A percentile compares a stretch with the other conserved stretches of the same genome.
These are phyloP conservation scores for Basipetospora chlamydospora DNA, from an alignment of 2,329 filamentous ascomycete genomes.

Conservation along the genomic window DNA sequence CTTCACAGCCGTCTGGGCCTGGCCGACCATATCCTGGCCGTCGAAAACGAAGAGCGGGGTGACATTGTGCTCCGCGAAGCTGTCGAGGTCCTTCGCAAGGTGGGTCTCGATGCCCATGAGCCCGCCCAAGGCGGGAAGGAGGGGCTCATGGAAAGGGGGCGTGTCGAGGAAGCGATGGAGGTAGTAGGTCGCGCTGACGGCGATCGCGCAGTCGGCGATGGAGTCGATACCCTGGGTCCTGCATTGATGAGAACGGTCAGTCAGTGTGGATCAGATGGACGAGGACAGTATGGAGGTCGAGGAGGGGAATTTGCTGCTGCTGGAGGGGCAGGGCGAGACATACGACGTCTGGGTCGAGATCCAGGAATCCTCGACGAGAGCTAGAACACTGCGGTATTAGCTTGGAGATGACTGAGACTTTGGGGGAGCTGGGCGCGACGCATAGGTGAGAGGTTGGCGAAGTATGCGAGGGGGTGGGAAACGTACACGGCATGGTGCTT, in stretches of 20 bases:
- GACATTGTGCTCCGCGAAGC: conserved; percentile 55
- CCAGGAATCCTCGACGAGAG: conserved; percentile 24
- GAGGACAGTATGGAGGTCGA: too few relatives aligned
- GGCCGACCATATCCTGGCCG: conserved; percentile 65
- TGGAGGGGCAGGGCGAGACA: conserved; percentile 6
- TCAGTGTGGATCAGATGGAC: too few relatives aligned
- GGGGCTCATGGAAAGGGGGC: conserved; percentile 62
- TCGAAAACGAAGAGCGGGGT: conserved; percentile 85
- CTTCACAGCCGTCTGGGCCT: conserved; percentile 54
- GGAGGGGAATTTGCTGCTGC: too few relatives aligned
- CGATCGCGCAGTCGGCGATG: conserved; percentile 61
- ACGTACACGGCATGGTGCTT: conserved; percentile 5
- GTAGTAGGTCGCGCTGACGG: conserved; percentile 82
- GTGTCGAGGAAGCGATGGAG: conserved; percentile 64
- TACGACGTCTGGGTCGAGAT: conserved; percentile 24
- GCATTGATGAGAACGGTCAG: conserved; percentile 8
- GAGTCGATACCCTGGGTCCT: conserved; percentile 51
- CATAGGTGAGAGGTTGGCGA: background rate
- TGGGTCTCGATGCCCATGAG: conserved; percentile 64
- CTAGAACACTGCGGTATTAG: conserved; percentile 10
- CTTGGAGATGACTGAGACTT: too few relatives aligned
- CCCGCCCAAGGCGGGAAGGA: conserved; percentile 80
- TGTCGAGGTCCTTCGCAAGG: conserved; percentile 62
- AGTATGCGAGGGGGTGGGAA: background rate
- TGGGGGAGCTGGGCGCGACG: background rate